These are phyloP conservation scores for Triticum aestivum DNA, from an alignment of 176 grass and related monocot species.

Conservation along the genomic window DNA sequence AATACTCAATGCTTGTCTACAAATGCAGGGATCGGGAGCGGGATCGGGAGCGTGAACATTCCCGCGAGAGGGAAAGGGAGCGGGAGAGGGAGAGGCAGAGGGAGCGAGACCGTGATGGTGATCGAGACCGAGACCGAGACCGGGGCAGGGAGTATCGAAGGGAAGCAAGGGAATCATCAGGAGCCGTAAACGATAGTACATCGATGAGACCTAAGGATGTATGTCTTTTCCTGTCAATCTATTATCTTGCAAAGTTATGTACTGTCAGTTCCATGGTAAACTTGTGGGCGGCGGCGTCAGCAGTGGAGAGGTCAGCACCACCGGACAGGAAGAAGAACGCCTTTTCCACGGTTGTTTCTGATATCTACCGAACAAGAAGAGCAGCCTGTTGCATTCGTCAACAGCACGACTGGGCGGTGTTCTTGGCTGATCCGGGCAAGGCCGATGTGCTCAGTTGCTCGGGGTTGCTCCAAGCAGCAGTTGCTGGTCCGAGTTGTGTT, in stretches of 20 bases:
- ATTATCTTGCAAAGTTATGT: constrained; percentile 61
- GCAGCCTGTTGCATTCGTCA: constrained; percentile 17
- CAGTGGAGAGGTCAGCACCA: constrained; percentile 4
- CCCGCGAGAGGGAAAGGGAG: constrained; percentile 36
- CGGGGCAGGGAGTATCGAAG: constrained; percentile 45
- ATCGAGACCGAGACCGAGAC: constrained; percentile 32
- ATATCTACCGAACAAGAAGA: constrained; percentile 33
- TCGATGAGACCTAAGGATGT: constrained; percentile 61
- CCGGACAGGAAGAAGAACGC: constrained; percentile 21
- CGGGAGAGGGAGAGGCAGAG: not conserved
- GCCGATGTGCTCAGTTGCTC: constrained; percentile 15
- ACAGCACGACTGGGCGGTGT: not conserved
- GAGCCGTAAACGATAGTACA: constrained; percentile 44
- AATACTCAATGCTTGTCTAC: not conserved
- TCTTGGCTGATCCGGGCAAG: constrained; percentile 18
- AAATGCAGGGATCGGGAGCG: constrained; percentile 39
- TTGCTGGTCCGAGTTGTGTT: not conserved
- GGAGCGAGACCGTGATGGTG: constrained; percentile 30
- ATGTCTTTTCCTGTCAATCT: constrained; percentile 61
- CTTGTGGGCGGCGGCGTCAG: constrained; percentile 1
- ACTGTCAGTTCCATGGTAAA: constrained; percentile 44
- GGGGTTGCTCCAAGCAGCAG: not conserved
- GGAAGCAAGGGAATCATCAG: constrained; percentile 48
- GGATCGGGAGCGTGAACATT: constrained; percentile 37
- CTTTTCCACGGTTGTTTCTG: constrained; percentile 30